Evolutionary conservation across 495 filamentous ascomycete genomes (phyloP).

Genomic region (Haplographium delicatum): DNA sequence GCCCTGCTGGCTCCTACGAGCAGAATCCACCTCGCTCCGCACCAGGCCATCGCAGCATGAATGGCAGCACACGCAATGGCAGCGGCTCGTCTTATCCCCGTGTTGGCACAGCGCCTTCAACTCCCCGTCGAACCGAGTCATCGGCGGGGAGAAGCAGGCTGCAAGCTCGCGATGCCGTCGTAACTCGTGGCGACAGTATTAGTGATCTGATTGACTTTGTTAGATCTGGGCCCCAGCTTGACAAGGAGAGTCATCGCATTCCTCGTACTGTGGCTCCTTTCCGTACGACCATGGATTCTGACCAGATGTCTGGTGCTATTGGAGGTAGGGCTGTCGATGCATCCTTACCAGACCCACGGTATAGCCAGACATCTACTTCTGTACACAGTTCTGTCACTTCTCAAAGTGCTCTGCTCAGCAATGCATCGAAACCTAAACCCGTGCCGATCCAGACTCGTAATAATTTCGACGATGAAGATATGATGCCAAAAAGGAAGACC

Average conservation of each 20-base stretch:
- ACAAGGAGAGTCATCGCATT: constrained; percentile 55
- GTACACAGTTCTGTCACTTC: constrained; percentile 50
- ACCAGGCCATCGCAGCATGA: constrained; percentile 11
- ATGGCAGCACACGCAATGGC: constrained; percentile 19
- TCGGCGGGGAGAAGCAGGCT: constrained; percentile 40
- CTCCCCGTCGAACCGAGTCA: constrained; percentile 19
- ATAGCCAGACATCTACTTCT: constrained; percentile 33
- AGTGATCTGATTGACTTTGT: constrained; percentile 94
- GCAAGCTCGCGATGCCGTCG: constrained; percentile 67
- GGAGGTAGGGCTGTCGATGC: constrained; percentile 48
- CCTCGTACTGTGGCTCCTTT: constrained; percentile 83
- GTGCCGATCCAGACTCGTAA: not conserved
- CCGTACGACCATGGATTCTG: constrained; percentile 78
- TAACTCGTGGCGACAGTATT: constrained; percentile 56
- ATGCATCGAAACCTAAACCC: constrained; percentile 16
- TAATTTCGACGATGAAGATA: constrained; percentile 38
- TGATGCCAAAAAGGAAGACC: constrained; percentile 61
- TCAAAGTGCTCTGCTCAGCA: constrained; percentile 42
- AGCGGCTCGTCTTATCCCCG: constrained; percentile 11
- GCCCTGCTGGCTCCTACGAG: constrained; percentile 43
- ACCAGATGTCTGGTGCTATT: constrained; percentile 55
- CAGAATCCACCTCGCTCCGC: constrained; percentile 5
- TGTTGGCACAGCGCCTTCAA: not conserved
- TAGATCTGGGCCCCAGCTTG: constrained; percentile 65
- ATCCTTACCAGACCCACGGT: constrained; percentile 30